A percentile compares a stretch with the other conserved stretches of the same genome.
Evolutionary conservation across 2,329 filamentous ascomycete genomes (phyloP).

Genomic region (Neonectria hederae): DNA sequence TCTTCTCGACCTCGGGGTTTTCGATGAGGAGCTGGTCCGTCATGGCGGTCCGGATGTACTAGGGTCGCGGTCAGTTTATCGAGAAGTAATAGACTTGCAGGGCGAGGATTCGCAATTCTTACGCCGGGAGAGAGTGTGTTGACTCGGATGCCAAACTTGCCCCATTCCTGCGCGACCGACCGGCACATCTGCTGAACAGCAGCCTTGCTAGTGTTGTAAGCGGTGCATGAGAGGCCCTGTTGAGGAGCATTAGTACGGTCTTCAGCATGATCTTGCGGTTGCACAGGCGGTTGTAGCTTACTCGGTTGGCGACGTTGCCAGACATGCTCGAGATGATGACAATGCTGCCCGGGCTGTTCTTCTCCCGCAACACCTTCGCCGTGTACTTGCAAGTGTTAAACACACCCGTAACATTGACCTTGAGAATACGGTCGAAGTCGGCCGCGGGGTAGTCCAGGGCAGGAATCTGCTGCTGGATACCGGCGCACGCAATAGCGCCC

Average conservation of each 20-base stretch:
- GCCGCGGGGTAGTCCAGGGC: conserved; percentile 59
- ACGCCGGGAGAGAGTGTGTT: conserved; percentile 72
- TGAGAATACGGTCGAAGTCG: conserved; percentile 74
- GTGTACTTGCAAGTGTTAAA: conserved; percentile 76
- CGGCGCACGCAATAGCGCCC: conserved; percentile 57
- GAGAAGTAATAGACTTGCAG: neutral
- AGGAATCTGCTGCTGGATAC: conserved; percentile 58
- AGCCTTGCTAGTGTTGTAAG: conserved; percentile 71
- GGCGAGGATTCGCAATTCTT: conserved; percentile 27
- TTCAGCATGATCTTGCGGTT: neutral
- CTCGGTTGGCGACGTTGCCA: conserved; percentile 60
- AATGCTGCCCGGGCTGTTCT: conserved; percentile 55
- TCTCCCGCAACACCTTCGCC: conserved; percentile 64
- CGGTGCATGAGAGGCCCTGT: conserved; percentile 69
- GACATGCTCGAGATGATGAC: conserved; percentile 62
- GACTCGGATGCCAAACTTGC: conserved; percentile 68
- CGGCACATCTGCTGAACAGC: conserved; percentile 68
- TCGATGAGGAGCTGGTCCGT: conserved; percentile 55
- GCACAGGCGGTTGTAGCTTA: conserved; percentile 41
- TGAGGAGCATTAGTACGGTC: neutral
- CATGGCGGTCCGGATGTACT: conserved; percentile 60
- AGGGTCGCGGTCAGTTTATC: neutral
- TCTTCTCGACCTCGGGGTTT: conserved; percentile 60
- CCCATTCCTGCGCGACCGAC: conserved; percentile 71
- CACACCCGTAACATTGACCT: conserved; percentile 76